A percentile compares a stretch with the other conserved stretches of the same genome.
phyloP scores from a whole-genome alignment of 2,329 filamentous ascomycete species.

The Didymella lethalis region DNA sequence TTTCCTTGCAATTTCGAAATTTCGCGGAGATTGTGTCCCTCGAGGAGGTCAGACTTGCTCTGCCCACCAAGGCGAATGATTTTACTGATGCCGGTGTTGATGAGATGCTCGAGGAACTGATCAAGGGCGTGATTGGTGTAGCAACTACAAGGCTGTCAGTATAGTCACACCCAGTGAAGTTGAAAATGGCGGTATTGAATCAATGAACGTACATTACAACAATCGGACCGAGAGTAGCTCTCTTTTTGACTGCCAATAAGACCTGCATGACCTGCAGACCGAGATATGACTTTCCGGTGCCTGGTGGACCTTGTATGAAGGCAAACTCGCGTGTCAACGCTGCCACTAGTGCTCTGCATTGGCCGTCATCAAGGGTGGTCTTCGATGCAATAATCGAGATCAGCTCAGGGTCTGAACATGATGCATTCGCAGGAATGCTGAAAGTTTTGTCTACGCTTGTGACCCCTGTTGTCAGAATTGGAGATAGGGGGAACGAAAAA shows the following conservation, averaged over 20 bases:
- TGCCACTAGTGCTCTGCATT: constrained; percentile 61
- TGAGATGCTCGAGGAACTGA: constrained; percentile 67
- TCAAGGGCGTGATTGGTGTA: constrained; percentile 65
- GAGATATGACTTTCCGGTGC: constrained; percentile 72
- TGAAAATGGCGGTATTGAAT: too few species aligned
- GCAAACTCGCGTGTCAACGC: constrained; percentile 63
- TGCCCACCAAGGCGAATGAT: constrained; percentile 69
- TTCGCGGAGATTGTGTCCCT: constrained; percentile 59
- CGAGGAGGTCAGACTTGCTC: constrained; percentile 63
- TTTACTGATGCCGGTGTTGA: constrained; percentile 57
- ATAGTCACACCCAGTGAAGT: neutral
- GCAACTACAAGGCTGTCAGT: constrained; percentile 34
- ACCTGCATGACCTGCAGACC: constrained; percentile 67
- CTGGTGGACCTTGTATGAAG: constrained; percentile 74
- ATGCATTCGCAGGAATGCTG: constrained; percentile 19
- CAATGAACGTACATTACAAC: constrained; percentile 44
- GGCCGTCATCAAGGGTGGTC: constrained; percentile 58
- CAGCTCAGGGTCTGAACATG: constrained; percentile 26
- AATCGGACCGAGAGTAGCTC: constrained; percentile 55
- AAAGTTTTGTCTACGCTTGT: constrained; percentile 10
- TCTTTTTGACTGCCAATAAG: constrained; percentile 56
- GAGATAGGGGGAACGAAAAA: constrained; percentile 33
- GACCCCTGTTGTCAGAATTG: constrained; percentile 23
- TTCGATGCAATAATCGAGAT: constrained; percentile 23
- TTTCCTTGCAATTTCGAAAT: constrained; percentile 29